A percentile compares a stretch with the other conserved stretches of the same genome.
Evolutionary conservation across 2,329 filamentous ascomycete species (phyloP).

Genomic region (Aspergillus awamori): DNA sequence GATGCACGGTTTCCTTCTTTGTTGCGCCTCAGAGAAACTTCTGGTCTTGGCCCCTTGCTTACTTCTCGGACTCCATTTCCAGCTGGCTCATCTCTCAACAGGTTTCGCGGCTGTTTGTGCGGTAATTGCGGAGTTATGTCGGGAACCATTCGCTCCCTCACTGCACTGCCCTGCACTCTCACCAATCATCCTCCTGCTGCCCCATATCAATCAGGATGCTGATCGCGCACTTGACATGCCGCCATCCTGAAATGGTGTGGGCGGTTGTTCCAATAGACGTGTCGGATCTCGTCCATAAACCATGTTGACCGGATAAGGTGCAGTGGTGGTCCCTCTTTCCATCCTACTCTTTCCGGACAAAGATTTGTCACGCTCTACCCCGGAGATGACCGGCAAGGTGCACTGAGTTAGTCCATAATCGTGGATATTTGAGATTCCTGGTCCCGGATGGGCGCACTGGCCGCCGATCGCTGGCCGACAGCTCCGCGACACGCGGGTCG

Average conservation of each 20-base stretch:
- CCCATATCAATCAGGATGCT: neutral
- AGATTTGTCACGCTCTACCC: conserved; percentile 28
- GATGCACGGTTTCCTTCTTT: neutral
- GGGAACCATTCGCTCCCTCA: neutral
- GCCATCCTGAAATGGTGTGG: neutral
- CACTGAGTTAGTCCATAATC: neutral
- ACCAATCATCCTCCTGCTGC: neutral
- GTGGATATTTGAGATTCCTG: neutral
- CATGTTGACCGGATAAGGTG: neutral
- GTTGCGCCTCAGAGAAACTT: no score
- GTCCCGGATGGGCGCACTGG: neutral
- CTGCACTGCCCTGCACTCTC: no score
- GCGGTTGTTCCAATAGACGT: neutral
- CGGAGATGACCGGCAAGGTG: conserved; percentile 7
- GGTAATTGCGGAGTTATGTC: neutral
- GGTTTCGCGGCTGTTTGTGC: neutral
- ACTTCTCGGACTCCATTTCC: neutral
- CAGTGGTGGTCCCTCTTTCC: no score
- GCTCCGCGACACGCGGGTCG: neutral
- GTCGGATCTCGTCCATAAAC: neutral
- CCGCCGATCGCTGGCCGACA: neutral
- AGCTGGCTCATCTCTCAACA: neutral
- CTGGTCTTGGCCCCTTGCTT: neutral
- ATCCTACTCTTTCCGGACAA: neutral
- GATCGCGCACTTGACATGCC: neutral